A percentile compares a stretch with the other conserved stretches of the same genome.
Conservation (phyloP, 441 rosid genomes). For the Eruca vesicaria region DNA sequence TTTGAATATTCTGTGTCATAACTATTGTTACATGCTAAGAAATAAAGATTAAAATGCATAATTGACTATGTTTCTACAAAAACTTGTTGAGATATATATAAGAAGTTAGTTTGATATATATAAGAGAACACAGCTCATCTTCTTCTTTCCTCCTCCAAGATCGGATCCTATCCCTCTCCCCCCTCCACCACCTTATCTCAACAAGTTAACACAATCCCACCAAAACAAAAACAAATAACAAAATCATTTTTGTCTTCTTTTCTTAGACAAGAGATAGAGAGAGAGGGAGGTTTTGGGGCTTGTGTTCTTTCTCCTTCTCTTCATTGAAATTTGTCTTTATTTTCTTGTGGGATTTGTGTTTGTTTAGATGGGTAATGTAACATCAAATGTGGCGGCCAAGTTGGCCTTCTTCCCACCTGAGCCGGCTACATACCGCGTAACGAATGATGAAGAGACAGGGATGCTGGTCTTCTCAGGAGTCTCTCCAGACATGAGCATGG, state of each 20-base stretch:
- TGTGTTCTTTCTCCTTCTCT: constrained; percentile 13
- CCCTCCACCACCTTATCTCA: constrained; percentile 34
- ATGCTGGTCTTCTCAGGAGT: constrained; percentile 61
- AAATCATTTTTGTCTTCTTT: background rate
- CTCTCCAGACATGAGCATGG: constrained; percentile 71
- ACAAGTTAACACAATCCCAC: constrained; percentile 25
- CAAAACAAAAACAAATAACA: constrained; percentile 3
- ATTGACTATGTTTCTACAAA: background rate
- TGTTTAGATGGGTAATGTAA: constrained; percentile 81
- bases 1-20: background rate
- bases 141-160: constrained; percentile 16
- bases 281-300: constrained; percentile 23
- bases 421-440: constrained; percentile 79
- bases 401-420: constrained; percentile 97
- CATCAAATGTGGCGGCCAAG: constrained; percentile 91
- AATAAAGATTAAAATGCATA: background rate
- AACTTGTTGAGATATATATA: background rate
- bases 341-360: background rate
- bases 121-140: constrained; percentile 27
- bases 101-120: background rate
- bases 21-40: constrained; percentile 12
- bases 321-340: constrained; percentile 1
- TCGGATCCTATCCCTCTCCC: constrained; percentile 28
- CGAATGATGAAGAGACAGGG: constrained; percentile 60
- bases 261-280: constrained; percentile 7